Evolutionary conservation across 2,329 filamentous ascomycete species (phyloP).

Genomic region (Ceratocystis albifundus): DNA sequence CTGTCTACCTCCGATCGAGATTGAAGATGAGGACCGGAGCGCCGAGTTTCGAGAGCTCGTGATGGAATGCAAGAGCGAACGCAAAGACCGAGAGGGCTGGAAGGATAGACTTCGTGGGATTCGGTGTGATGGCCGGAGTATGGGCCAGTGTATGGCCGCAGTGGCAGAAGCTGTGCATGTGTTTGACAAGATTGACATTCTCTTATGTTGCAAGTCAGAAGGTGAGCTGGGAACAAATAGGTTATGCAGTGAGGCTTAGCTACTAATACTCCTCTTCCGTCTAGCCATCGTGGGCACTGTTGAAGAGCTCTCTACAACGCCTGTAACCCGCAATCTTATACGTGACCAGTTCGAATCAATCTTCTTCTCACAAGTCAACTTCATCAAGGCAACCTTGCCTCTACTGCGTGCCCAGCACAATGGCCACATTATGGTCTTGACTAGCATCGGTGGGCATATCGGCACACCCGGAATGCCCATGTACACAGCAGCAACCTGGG

Average conservation of each 20-base stretch:
- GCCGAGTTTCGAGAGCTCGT: conserved; percentile 71
- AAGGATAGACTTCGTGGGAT: conserved; percentile 61
- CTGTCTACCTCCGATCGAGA: conserved; percentile 66
- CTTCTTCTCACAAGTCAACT: conserved; percentile 92
- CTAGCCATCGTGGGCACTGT: conserved; percentile 77
- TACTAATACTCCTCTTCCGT: neutral
- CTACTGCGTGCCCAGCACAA: conserved; percentile 66
- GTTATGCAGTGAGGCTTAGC: conserved; percentile 3
- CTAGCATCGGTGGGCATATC: conserved; percentile 82
- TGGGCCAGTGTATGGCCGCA: conserved; percentile 68
- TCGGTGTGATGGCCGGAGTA: conserved; percentile 49
- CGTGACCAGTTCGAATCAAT: conserved; percentile 88
- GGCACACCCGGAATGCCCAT: conserved; percentile 84
- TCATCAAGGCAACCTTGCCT: conserved; percentile 79
- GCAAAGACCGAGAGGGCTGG: conserved; percentile 64
- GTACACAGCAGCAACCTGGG: conserved; percentile 89
- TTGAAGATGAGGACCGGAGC: conserved; percentile 64
- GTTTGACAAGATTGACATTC: conserved; percentile 79
- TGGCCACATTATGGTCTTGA: conserved; percentile 82
- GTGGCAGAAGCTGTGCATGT: conserved; percentile 74
- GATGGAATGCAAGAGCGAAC: conserved; percentile 51
- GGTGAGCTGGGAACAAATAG: conserved; percentile 37
- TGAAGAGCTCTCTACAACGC: conserved; percentile 70
- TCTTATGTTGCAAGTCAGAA: conserved; percentile 83
- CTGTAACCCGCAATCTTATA: conserved; percentile 63